Evolutionary conservation across 164 flowering plant species (phyloP).

Genomic region (Stephania cephalantha): DNA sequence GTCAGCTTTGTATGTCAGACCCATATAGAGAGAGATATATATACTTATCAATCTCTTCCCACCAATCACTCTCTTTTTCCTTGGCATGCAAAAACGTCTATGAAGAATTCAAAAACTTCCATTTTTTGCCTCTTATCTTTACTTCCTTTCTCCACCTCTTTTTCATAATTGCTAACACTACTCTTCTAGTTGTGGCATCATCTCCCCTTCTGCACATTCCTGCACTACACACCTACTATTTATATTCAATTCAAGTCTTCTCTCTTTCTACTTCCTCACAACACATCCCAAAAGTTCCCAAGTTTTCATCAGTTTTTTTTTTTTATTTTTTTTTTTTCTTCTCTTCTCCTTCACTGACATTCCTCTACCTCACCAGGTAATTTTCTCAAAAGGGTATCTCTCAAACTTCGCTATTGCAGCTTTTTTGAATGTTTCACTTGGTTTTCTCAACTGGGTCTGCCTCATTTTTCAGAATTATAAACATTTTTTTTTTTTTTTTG

Average conservation of each 20-base stretch:
- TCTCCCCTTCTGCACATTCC: conserved; percentile 6
- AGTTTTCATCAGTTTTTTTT: not conserved
- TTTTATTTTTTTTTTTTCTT: too few relatives aligned
- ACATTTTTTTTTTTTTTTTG: not conserved
- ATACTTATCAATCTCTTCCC: conserved; percentile 11
- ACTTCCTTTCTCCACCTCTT: conserved; percentile 21
- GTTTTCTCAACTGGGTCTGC: conserved; percentile 3
- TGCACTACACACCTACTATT: not conserved
- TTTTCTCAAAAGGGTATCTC: not conserved
- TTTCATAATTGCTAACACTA: conserved; percentile 10
- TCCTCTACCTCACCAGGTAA: not conserved
- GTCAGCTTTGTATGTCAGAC: conserved; percentile 13
- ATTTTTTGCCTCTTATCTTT: conserved; percentile 26
- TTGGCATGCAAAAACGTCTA: conserved; percentile 20
- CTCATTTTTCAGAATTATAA: too few relatives aligned
- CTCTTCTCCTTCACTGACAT: not conserved
- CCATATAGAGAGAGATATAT: conserved; percentile 5
- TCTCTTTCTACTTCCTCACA: not conserved
- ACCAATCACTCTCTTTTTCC: conserved; percentile 38
- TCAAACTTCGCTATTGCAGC: not conserved
- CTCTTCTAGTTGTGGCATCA: conserved; percentile 1
- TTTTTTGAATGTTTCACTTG: not conserved
- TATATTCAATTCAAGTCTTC: not conserved
- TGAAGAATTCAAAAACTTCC: not conserved
- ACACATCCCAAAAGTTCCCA: not conserved